Evolutionary conservation across 139 green algal genomes (phyloP).

Genomic region (Chlorella ohadii): DNA sequence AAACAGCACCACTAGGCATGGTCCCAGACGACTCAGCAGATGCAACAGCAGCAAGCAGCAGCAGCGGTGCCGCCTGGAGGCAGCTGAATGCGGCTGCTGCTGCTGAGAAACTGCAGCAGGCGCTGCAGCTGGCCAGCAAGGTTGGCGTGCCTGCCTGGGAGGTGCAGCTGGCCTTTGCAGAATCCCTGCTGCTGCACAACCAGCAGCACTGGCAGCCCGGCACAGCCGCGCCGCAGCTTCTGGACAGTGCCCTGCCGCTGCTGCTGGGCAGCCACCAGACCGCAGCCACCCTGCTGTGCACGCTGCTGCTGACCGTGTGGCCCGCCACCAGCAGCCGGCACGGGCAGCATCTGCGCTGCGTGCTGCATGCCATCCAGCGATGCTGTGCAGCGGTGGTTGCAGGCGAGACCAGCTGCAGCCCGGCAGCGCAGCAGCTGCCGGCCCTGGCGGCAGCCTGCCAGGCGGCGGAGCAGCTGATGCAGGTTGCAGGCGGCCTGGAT

Average conservation of each 20-base stretch:
- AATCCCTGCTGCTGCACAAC: not conserved
- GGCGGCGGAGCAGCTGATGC: not conserved
- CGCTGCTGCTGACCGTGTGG: not conserved
- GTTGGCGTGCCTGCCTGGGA: constrained; percentile 16
- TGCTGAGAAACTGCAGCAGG: not conserved
- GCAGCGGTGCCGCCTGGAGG: not conserved
- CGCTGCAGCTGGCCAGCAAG: constrained; percentile 6
- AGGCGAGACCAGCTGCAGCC: not conserved
- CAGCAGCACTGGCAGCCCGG: not conserved
- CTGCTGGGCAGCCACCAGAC: not conserved
- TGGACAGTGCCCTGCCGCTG: not conserved
- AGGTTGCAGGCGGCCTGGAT: not conserved
- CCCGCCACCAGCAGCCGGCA: not conserved
- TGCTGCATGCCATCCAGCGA: not conserved
- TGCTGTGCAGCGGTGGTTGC: not conserved
- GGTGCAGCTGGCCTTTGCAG: constrained; percentile 21
- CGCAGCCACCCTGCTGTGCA: not conserved
- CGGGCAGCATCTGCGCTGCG: not conserved
- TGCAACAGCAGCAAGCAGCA: too few relatives aligned
- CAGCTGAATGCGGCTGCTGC: not conserved
- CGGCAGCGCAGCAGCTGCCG: not conserved
- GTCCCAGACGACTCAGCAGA: too few relatives aligned
- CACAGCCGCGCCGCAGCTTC: not conserved
- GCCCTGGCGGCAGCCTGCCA: not conserved
- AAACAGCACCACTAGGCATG: not conserved